phyloP scores from a whole-genome alignment of 1,139 yeast species.

The Pichia sp. region DNA sequence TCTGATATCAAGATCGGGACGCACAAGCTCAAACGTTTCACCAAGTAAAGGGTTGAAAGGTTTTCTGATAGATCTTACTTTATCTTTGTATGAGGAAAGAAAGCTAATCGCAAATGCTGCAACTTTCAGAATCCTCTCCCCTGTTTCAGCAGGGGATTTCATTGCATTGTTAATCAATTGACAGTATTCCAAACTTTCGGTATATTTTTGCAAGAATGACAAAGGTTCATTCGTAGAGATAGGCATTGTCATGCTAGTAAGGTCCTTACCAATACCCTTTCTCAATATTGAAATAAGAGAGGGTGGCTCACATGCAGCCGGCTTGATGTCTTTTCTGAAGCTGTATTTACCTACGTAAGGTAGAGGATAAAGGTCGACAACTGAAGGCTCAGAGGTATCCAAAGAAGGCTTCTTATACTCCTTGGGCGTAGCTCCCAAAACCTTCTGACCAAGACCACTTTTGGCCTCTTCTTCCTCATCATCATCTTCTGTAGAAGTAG shows the following conservation, averaged over 20 bases:
- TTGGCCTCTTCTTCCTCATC: conserved; percentile 10
- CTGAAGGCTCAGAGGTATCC: neutral
- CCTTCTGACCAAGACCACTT: neutral
- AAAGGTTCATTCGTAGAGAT: conserved; percentile 91
- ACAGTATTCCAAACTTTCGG: conserved; percentile 78
- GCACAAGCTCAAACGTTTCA: conserved; percentile 85
- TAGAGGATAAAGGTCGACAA: conserved; percentile 53
- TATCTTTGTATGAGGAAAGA: conserved; percentile 66
- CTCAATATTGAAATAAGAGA: conserved; percentile 74
- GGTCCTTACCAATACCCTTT: conserved; percentile 88
- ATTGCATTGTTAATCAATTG: conserved; percentile 62
- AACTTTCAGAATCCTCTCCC: conserved; percentile 62
- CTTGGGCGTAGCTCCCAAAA: neutral
- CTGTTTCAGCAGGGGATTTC: conserved; percentile 32
- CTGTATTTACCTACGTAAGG: conserved; percentile 43
- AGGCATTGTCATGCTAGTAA: conserved; percentile 87
- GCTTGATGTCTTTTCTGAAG: conserved; percentile 60
- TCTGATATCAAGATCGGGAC: conserved; percentile 81
- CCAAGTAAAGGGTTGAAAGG: conserved; percentile 94
- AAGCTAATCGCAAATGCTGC: conserved; percentile 82
- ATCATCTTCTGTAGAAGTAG: conserved; percentile 16
- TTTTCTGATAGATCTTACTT: conserved; percentile 73
- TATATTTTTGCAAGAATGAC: conserved; percentile 69
- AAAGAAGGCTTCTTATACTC: neutral
- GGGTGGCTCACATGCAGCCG: conserved; percentile 69